phyloP scores from a whole-genome alignment of 805 yeast species.

The Blastobotrys robertii region DNA sequence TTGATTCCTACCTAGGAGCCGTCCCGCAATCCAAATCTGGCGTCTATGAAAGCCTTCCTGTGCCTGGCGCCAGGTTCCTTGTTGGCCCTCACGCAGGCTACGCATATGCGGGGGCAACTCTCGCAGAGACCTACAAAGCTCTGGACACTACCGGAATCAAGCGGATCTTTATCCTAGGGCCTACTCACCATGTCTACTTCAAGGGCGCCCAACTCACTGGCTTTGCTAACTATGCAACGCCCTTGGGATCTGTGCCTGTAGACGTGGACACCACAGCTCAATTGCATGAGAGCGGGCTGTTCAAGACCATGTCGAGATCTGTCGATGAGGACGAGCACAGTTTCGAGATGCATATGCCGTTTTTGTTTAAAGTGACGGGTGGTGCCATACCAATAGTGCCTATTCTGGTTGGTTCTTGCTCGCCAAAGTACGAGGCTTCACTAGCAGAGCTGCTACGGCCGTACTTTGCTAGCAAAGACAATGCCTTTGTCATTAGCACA shows the following conservation, averaged over 20 bases:
- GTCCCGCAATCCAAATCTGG: conserved; percentile 21
- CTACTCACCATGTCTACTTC: conserved; percentile 85
- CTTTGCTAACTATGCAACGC: conserved; percentile 60
- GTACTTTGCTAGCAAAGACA: conserved; percentile 42
- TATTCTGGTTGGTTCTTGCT: conserved; percentile 62
- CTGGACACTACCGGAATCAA: conserved; percentile 51
- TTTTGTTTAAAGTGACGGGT: conserved; percentile 36
- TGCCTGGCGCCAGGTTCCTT: conserved; percentile 39
- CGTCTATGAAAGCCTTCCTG: conserved; percentile 18
- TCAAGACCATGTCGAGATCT: conserved; percentile 45
- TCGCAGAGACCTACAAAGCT: conserved; percentile 66
- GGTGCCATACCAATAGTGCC: conserved; percentile 48
- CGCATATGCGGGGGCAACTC: conserved; percentile 63
- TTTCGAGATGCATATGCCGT: conserved; percentile 90
- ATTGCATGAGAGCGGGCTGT: conserved; percentile 29
- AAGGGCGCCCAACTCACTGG: conserved; percentile 45
- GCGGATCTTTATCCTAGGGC: conserved; percentile 77
- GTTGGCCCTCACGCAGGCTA: conserved; percentile 88
- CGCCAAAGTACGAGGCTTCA: conserved; percentile 33
- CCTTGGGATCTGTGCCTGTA: conserved; percentile 65
- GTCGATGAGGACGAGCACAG: conserved; percentile 84
- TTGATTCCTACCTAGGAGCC: conserved; percentile 37
- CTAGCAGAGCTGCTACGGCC: conserved; percentile 43
- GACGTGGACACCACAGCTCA: conserved; percentile 36
- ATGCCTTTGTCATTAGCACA: conserved; percentile 70